Evolutionary conservation across 2,329 filamentous ascomycete species (phyloP), one percentile per base, ranked within the genome.

Genomic region (Arthrobotrys musiformis): DNA sequence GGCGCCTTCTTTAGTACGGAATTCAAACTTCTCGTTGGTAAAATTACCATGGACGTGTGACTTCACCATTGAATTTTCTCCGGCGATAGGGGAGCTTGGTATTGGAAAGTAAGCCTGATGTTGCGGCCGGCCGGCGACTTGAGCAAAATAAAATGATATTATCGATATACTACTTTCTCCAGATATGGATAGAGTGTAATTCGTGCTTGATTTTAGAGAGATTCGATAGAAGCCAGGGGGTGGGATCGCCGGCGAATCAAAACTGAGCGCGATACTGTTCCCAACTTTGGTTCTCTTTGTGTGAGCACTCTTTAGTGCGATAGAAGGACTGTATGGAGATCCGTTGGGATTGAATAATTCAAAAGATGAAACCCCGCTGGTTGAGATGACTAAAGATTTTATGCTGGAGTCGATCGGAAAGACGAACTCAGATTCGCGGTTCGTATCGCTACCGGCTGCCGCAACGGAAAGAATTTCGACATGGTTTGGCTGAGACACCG

Each of bases 81-180:
- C 72, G 9, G 19, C 37, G 15, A 69, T 40, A 11, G 72, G 72
- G 2, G 33, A 66, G 44, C 64, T 62, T 13, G 58, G 42, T 15
- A 76, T 70, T n/a, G 72, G 60, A 22, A 70, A 70, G 8, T n/a
- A 42, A 7, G 58, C 72, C n/a, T 50, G 37, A 17, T 76, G 72
- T 4, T 67, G 64, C 15, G 72, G 58, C 9, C 72, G 46, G 3
- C 72, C 64, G 7, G 54, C 46, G 6, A 28, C 37, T 52, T 76
- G 48, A 2, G 50, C 50, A 40, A 76, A 58, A 11, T 40, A 24
- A 40, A 76, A 76, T 2, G 37, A 48, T 8, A 42, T 15, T 15
- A 76, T 35, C 8, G 50, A 66, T 17, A 76, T 5, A 8, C 15
- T 15, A n/a, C 72, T 76, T 24, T 70, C n/a, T n/a, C 72, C 72